Conservation (phyloP, 306 rosid genomes). For the Ceratonia siliqua region DNA sequence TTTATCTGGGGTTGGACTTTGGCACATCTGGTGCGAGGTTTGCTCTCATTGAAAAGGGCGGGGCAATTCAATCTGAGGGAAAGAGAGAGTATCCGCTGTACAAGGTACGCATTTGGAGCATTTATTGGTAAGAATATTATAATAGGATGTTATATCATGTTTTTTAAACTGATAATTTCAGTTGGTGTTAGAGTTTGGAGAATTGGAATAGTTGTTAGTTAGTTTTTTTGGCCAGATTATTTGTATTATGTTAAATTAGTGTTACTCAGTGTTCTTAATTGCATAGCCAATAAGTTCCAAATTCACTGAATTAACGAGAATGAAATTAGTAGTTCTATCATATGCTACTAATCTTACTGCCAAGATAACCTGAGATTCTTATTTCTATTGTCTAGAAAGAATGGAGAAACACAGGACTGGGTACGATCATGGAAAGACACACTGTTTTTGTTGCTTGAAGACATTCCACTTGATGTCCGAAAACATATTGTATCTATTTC, state of each 20-base stretch:
- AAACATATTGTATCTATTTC: slow-evolving; percentile 65
- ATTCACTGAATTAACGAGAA: too few species aligned
- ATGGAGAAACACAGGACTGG: slow-evolving; percentile 69
- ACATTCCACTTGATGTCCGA: slow-evolving; percentile 62
- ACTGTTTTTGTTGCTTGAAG: slow-evolving; percentile 69
- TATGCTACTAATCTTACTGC: neutral
- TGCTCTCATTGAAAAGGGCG: slow-evolving; percentile 63
- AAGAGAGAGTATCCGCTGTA: slow-evolving; percentile 67
- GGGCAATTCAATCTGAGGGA: slow-evolving; percentile 65
- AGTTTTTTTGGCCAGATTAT: neutral
- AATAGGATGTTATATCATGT: neutral
- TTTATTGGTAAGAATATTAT: neutral
- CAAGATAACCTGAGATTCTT: slow-evolving; percentile 32
- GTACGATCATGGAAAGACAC: slow-evolving; percentile 78
- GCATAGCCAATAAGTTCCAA: neutral
- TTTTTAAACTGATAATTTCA: neutral
- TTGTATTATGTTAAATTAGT: neutral
- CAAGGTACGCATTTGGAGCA: slow-evolving; percentile 45
- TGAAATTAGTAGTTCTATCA: neutral
- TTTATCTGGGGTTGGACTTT: slow-evolving; percentile 89
- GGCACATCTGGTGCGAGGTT: slow-evolving; percentile 94
- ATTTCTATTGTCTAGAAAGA: slow-evolving; percentile 78
- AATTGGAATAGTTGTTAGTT: neutral
- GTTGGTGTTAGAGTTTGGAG: neutral
- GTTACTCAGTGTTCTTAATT: neutral